Conservation (phyloP, 345 rosid genomes). For the Excoecaria cochinchinensis region DNA sequence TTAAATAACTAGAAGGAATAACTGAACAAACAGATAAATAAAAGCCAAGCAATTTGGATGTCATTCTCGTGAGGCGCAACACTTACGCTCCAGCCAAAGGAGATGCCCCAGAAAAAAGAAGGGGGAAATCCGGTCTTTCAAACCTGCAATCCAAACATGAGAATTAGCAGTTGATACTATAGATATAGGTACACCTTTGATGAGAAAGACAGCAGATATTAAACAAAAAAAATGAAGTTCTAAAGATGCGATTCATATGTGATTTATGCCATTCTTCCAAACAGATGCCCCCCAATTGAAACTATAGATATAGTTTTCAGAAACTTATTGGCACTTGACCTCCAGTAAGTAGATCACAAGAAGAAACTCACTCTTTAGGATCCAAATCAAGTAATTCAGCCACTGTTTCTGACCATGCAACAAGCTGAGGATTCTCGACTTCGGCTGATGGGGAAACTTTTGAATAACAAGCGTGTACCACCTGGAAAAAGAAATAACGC, state of each 20-base stretch:
- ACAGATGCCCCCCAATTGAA: not conserved
- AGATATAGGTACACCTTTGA: not conserved
- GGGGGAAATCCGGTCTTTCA: conserved; percentile 84
- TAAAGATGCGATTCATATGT: not conserved
- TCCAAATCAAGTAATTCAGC: conserved; percentile 79
- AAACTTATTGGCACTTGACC: not conserved
- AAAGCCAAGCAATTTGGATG: not conserved
- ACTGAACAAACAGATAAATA: conserved; percentile 6
- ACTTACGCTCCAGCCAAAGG: conserved; percentile 77
- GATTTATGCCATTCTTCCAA: not conserved
- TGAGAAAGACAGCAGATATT: not conserved
- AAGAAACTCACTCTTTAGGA: conserved; percentile 72
- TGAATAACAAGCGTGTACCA: conserved; percentile 80
- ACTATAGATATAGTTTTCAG: not conserved
- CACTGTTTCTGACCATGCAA: conserved; percentile 91
- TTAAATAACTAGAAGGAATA: conserved; percentile 1
- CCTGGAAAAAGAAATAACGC: conserved; percentile 38
- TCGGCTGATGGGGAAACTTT: conserved; percentile 84
- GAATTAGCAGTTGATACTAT: not conserved
- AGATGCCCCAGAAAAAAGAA: conserved; percentile 68
- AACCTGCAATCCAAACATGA: conserved; percentile 51
- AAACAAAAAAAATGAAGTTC: not conserved
- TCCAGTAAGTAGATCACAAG: not conserved
- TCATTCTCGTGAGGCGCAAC: not conserved
- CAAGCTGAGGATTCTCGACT: conserved; percentile 88